These are phyloP conservation scores for Chytriomyces hyalinus DNA, from an alignment of 192 early-diverging fungal genomes.

Conservation along the genomic window DNA sequence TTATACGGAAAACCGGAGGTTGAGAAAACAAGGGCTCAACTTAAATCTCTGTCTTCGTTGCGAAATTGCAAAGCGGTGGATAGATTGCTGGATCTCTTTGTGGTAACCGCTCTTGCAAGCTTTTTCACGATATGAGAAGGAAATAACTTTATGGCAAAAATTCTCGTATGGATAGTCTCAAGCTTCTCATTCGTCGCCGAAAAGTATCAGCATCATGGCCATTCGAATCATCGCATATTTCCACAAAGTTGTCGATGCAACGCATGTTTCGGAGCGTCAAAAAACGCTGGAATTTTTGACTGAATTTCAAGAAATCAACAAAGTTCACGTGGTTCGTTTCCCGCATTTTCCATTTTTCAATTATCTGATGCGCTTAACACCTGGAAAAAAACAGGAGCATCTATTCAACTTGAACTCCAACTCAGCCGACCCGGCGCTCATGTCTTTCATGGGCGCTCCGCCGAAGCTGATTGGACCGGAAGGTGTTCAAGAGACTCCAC, in stretches of 20 bases:
- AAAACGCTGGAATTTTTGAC: not conserved
- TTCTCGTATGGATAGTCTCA: not conserved
- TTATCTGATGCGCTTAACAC: not conserved
- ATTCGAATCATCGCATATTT: not conserved
- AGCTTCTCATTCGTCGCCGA: not conserved
- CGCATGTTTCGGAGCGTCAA: slow-evolving; percentile 1
- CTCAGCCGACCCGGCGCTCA: not conserved
- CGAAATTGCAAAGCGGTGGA: slow-evolving; percentile 5
- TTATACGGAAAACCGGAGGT: slow-evolving; percentile 17
- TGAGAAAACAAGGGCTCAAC: slow-evolving; percentile 1
- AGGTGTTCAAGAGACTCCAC: not conserved
- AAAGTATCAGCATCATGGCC: not conserved
- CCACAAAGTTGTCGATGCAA: slow-evolving; percentile 7
- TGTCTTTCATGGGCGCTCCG: not conserved
- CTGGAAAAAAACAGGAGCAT: not conserved
- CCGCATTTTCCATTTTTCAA: not conserved
- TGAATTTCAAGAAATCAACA: slow-evolving; percentile 16
- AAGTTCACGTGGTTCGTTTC: not conserved
- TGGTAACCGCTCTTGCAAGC: not conserved
- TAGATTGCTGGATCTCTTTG: slow-evolving; percentile 16
- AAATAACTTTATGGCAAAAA: too few species aligned
- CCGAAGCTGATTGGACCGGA: not conserved
- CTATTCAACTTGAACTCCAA: not conserved
- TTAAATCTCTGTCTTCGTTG: slow-evolving; percentile 4
- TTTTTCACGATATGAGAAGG: too few species aligned